These are phyloP conservation scores for Spinellus fusiger DNA, from an alignment of 192 early-diverging fungal species.

Conservation along the genomic window DNA sequence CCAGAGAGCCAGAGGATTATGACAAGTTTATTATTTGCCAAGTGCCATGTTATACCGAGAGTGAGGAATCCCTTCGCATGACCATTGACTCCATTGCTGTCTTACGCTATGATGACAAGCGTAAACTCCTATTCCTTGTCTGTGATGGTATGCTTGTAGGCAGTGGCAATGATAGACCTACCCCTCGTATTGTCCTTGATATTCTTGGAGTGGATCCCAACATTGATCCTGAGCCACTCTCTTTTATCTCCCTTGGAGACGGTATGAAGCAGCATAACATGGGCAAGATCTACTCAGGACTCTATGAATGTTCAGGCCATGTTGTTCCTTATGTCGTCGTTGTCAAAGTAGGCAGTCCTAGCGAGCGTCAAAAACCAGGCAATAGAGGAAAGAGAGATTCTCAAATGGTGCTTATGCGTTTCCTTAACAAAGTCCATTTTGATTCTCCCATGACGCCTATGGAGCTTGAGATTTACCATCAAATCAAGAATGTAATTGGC, in stretches of 20 bases:
- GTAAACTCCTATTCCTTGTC: slow-evolving; percentile 93
- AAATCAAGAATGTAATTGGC: slow-evolving; percentile 98
- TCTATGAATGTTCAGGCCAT: slow-evolving; percentile 89
- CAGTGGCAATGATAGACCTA: slow-evolving; percentile 92
- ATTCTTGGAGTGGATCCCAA: slow-evolving; percentile 87
- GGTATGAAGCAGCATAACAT: slow-evolving; percentile 91
- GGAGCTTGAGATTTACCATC: slow-evolving; percentile 96
- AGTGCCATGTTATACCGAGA: slow-evolving; percentile 97
- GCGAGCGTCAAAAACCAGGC: slow-evolving; percentile 84
- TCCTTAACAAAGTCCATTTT: slow-evolving; percentile 94
- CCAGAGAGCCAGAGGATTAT: slow-evolving; percentile 73
- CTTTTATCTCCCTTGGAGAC: slow-evolving; percentile 87
- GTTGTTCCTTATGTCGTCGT: slow-evolving; percentile 95
- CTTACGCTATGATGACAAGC: slow-evolving; percentile 94
- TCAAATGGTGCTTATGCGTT: slow-evolving; percentile 95
- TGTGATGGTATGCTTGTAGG: slow-evolving; percentile 98
- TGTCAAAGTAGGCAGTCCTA: slow-evolving; percentile 87
- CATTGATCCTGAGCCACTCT: slow-evolving; percentile 77
- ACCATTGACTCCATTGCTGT: slow-evolving; percentile 92
- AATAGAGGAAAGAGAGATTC: slow-evolving; percentile 99
- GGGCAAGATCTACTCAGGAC: slow-evolving; percentile 95
- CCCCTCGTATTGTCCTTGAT: slow-evolving; percentile 94
- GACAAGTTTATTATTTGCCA: slow-evolving; percentile 91
- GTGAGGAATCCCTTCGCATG: slow-evolving; percentile 85
- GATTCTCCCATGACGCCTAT: slow-evolving; percentile 90